Evolutionary conservation across 1,284 basidiomycete species (phyloP), one percentile per base, ranked within the genome.

Genomic region (Rhizopogon parksii): DNA sequence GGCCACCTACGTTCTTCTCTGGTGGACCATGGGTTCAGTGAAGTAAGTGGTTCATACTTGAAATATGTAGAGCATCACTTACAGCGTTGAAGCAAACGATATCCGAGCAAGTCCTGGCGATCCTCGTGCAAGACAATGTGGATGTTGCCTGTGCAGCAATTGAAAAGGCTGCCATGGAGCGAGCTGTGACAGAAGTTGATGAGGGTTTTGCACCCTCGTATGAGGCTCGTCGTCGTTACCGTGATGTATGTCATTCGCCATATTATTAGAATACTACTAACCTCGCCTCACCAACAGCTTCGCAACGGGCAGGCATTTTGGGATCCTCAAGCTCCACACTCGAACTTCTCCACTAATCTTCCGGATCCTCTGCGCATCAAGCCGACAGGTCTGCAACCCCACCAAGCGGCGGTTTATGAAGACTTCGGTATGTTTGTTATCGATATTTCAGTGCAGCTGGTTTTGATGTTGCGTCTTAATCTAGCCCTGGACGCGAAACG

Each of bases 131-230:
- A 58, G 95, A 98, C 63, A 99, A 99, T 63, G 76, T 98, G 54
- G 95, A 99, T 52, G 76, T 94, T 48, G 95, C 95, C 14, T 98
- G 95, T 67, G 81, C 84, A 50, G 91, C 95, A 6, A 94, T 99
- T 57, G 95, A 98, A 71, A 95, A 92, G 66, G 95, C 95, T 6
- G 96, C 96, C 1, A 97, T 97, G 90, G 95, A 99, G 62, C 86
- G 94, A 59, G 95, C 95, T 1, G 80, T 93, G 47, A 79, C 85
- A n/a, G 96, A 99, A 62, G 90, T 98, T 15, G 96, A 99, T 64
- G 93, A 95, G 58, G 85, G 84, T 34, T 89, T 99, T 54, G 78
- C 82, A 4, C 64, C 79, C 27, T 88, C 93, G 9, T 98, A 94
- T 63, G 86, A 92, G 37, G 76, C 80, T 45, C 81, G 96, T 52